These are phyloP conservation scores for Prunus mongolica DNA, from an alignment of 306 rosid genomes.

Conservation along the genomic window DNA sequence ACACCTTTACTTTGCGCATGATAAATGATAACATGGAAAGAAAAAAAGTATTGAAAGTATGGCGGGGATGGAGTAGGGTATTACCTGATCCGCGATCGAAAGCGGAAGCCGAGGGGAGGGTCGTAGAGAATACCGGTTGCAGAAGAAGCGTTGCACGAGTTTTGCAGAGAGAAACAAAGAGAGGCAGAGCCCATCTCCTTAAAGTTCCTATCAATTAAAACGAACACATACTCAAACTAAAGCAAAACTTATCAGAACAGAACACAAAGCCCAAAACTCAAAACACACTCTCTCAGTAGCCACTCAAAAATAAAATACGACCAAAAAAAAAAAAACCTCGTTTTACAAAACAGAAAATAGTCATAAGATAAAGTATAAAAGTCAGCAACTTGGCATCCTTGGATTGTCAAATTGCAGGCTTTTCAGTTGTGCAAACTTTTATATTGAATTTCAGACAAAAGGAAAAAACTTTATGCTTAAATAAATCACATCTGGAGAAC, in stretches of 20 bases:
- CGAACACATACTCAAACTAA: not conserved
- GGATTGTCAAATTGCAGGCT: not conserved
- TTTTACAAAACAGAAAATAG: too few relatives aligned
- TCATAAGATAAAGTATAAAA: not conserved
- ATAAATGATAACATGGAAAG: not conserved
- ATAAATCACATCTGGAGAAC: too few relatives aligned
- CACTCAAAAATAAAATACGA: not conserved
- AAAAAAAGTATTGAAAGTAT: not conserved
- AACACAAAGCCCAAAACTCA: not conserved
- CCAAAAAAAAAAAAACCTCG: too few relatives aligned
- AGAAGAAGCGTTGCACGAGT: not conserved
- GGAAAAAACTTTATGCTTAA: too few relatives aligned
- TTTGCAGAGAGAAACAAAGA: not conserved
- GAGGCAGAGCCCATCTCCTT: not conserved
- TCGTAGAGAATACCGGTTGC: not conserved
- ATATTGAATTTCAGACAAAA: not conserved
- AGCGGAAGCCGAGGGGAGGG: not conserved
- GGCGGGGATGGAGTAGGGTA: not conserved
- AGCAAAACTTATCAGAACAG: not conserved
- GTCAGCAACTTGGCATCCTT: not conserved
- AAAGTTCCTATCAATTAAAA: not conserved
- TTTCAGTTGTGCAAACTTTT: too few relatives aligned
- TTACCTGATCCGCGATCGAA: constrained; percentile 7
- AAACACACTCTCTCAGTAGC: not conserved
- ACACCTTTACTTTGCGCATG: not conserved